A percentile compares a stretch with the other conserved stretches of the same genome.
These are phyloP conservation scores for Mikania micrantha DNA, from an alignment of 129 eudicot genomes.

Conservation along the genomic window DNA sequence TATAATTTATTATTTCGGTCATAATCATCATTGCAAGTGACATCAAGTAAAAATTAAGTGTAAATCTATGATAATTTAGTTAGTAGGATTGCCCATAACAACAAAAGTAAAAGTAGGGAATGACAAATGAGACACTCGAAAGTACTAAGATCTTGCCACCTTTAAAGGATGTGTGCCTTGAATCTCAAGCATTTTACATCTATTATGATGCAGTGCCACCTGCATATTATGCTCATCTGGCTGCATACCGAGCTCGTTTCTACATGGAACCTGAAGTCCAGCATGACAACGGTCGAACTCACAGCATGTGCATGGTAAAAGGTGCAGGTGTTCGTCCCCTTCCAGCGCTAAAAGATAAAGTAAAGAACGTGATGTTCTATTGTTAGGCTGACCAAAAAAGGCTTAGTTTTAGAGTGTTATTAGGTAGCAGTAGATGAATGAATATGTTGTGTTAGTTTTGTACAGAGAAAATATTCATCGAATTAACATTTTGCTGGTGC, in stretches of 20 bases:
- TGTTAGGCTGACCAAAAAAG: conserved; percentile 30
- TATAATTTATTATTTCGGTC: no score
- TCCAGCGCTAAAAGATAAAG: conserved; percentile 66
- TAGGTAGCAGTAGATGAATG: conserved; percentile 13
- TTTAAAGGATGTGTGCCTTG: background rate
- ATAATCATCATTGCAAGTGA: no score
- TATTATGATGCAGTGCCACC: conserved; percentile 66
- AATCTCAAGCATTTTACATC: background rate
- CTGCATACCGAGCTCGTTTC: conserved; percentile 91
- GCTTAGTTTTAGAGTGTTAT: conserved; percentile 14
- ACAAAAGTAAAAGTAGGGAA: no score
- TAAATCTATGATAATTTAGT: no score
- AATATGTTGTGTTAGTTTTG: conserved; percentile 28
- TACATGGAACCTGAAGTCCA: conserved; percentile 72
- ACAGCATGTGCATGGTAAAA: conserved; percentile 26
- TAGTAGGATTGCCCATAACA: no score
- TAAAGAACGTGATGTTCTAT: conserved; percentile 79
- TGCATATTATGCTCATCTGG: conserved; percentile 93
- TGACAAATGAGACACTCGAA: no score
- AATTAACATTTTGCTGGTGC: conserved; percentile 13
- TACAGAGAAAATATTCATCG: conserved; percentile 21
- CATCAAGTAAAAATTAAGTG: no score
- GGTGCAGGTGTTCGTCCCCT: conserved; percentile 56
- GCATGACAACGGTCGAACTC: conserved; percentile 35
- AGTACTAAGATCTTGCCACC: background rate